Conservation (phyloP, 805 yeast species). For the Dipodascopsis uninucleata region DNA sequence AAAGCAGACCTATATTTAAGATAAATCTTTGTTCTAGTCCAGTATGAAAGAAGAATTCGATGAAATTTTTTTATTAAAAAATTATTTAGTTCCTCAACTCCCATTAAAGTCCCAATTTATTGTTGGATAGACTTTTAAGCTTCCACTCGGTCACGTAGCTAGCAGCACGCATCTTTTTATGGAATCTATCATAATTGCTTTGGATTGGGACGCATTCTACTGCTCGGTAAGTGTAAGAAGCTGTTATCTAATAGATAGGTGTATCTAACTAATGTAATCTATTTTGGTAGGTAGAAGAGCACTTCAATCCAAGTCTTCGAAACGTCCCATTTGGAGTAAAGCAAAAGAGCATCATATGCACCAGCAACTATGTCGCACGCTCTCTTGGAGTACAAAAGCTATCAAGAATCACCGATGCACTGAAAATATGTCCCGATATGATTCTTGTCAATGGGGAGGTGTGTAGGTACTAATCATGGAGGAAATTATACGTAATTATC, state of each 20-base stretch:
- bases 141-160: too few relatives aligned
- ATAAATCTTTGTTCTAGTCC: too few relatives aligned
- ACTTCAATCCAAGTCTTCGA: slow-evolving; percentile 6
- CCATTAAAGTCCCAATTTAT: too few relatives aligned
- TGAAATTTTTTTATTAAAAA: too few relatives aligned
- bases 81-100: too few relatives aligned
- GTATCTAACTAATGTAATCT: neutral
- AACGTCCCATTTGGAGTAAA: slow-evolving; percentile 16
- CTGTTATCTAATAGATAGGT: too few relatives aligned
- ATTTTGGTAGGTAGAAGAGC: slow-evolving; percentile 13
- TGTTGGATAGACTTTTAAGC: too few relatives aligned
- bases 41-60: too few relatives aligned
- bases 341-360: slow-evolving; percentile 14
- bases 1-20: too few relatives aligned
- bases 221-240: slow-evolving; percentile 8
- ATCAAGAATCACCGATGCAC: slow-evolving; percentile 5
- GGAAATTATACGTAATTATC: too few relatives aligned
- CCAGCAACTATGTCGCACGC: slow-evolving; percentile 18
- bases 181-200: slow-evolving; percentile 8
- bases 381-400: slow-evolving; percentile 8
- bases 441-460: slow-evolving; percentile 17
- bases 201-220: slow-evolving; percentile 17
- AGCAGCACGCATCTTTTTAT: too few relatives aligned
- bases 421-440: slow-evolving; percentile 8
- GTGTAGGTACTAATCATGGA: too few relatives aligned